Conservation (phyloP, 1,284 basidiomycete species). For the Leccinum solheimii region DNA sequence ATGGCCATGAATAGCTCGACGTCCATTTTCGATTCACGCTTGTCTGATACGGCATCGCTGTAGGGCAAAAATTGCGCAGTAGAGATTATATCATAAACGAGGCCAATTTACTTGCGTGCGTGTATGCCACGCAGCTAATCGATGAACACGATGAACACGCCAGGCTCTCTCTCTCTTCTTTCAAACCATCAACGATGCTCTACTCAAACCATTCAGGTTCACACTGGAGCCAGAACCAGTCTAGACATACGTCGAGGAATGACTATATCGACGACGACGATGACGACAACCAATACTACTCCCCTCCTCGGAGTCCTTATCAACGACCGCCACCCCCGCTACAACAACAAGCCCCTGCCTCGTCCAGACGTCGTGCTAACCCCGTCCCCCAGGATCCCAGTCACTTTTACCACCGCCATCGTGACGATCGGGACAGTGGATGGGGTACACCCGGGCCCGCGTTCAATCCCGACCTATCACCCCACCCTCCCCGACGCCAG, state of each 20-base stretch:
- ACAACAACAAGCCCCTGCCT: conserved; percentile 6
- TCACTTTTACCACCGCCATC: conserved; percentile 22
- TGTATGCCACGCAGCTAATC: conserved; percentile 8
- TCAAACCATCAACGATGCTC: conserved; percentile 3
- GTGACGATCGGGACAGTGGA: conserved; percentile 21
- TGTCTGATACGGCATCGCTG: no score
- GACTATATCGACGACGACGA: conserved; percentile 23
- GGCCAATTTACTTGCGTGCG: not conserved
- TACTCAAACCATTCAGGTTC: not conserved
- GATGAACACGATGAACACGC: conserved; percentile 1
- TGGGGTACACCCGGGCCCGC: conserved; percentile 14
- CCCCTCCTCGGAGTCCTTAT: not conserved
- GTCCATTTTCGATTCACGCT: not conserved
- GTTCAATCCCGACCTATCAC: not conserved
- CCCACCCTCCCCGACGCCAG: conserved; percentile 13
- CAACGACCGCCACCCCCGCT: conserved; percentile 5
- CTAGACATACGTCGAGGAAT: conserved; percentile 2
- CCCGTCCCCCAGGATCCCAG: conserved; percentile 11
- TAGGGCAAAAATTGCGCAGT: no score
- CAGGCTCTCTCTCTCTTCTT: not conserved
- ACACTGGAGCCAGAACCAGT: not conserved
- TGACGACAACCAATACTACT: conserved; percentile 17
- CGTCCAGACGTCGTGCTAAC: conserved; percentile 23
- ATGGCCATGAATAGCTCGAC: not conserved
- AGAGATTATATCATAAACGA: not conserved